Evolutionary conservation across 805 yeast genomes (phyloP).

Genomic region (Teunomyces atbi): DNA sequence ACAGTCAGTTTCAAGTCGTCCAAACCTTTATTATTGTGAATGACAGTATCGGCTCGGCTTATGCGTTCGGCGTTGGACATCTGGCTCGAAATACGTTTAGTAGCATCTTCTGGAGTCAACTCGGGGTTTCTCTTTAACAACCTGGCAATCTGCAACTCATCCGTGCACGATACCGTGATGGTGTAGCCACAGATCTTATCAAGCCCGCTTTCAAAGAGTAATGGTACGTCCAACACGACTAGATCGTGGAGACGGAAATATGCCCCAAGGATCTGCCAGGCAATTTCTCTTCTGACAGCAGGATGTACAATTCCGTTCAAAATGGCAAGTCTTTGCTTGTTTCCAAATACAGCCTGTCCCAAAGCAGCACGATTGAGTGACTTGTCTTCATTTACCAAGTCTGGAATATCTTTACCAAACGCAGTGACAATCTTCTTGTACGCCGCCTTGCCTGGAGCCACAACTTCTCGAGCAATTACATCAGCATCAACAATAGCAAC

Average conservation of each 20-base stretch:
- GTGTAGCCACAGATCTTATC: conserved; percentile 69
- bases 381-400: conserved; percentile 42
- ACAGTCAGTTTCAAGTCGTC: conserved; percentile 21
- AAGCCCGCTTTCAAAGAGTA: conserved; percentile 77
- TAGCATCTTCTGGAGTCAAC: conserved; percentile 62
- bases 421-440: conserved; percentile 61
- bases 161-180: conserved; percentile 64
- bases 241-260: conserved; percentile 59
- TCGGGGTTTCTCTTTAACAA: conserved; percentile 66
- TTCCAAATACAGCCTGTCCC: conserved; percentile 76
- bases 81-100: conserved; percentile 72
- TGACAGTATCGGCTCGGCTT: conserved; percentile 58
- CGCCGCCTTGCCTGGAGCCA: conserved; percentile 74
- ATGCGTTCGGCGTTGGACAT: conserved; percentile 62
- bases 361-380: conserved; percentile 67
- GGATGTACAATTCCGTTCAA: conserved; percentile 86
- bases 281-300: conserved; percentile 69
- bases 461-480: conserved; percentile 79
- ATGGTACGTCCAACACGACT: conserved; percentile 85
- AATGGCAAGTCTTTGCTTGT: conserved; percentile 53
- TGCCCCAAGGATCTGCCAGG: conserved; percentile 50
- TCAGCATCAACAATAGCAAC: conserved; percentile 86
- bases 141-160: conserved; percentile 59
- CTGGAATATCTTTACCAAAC: conserved; percentile 56
- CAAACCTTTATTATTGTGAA: conserved; percentile 54